Percentiles rank a stretch among this genome's conserved stretches.
These are phyloP conservation scores for Benincasa hispida DNA, from an alignment of 306 rosid genomes.

Conservation along the genomic window DNA sequence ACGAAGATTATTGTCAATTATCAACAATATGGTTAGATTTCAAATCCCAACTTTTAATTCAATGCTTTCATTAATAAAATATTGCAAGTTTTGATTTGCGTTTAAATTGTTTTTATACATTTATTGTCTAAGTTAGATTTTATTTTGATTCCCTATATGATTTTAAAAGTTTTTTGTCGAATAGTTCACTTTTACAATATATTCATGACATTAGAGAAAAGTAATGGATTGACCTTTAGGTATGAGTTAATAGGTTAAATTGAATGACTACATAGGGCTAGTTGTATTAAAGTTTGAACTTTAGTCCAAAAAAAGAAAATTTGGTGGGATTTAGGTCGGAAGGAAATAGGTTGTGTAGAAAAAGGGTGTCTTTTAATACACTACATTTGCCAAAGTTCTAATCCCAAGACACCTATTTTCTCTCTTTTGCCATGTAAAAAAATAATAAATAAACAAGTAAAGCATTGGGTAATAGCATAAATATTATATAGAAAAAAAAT, in stretches of 20 bases:
- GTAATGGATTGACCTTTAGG: not conserved
- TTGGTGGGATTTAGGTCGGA: not conserved
- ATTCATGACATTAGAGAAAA: not conserved
- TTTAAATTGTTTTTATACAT: not conserved
- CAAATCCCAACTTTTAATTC: not conserved
- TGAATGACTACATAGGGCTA: not conserved
- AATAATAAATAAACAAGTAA: no score
- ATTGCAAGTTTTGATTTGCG: not conserved
- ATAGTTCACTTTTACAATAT: no score
- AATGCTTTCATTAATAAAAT: not conserved
- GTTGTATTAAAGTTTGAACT: not conserved
- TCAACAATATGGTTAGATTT: slow-evolving; percentile 24
- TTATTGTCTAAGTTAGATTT: not conserved
- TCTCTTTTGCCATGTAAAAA: not conserved
- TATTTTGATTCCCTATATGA: not conserved
- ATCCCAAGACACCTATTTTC: not conserved
- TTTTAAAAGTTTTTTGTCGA: no score
- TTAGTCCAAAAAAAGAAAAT: not conserved
- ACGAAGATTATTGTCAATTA: slow-evolving; percentile 16
- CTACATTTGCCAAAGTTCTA: not conserved
- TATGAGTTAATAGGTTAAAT: not conserved
- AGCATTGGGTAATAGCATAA: not conserved
- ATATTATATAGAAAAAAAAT: not conserved
- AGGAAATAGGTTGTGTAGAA: not conserved
- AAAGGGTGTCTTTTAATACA: not conserved